These are phyloP conservation scores for Ceratobasidium sp. DNA, from an alignment of 1,284 basidiomycete species.

Conservation along the genomic window DNA sequence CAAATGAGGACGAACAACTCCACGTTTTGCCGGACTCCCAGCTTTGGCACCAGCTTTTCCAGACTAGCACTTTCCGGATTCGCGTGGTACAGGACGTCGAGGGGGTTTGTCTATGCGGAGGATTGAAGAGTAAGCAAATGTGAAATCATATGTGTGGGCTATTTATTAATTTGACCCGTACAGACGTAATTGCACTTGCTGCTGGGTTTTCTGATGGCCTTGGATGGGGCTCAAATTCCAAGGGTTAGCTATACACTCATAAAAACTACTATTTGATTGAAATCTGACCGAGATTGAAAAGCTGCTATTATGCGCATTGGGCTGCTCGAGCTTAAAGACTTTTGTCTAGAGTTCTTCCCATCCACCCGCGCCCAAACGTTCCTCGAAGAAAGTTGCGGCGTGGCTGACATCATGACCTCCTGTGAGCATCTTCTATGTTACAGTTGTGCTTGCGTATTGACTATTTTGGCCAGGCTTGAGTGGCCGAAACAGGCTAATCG, in stretches of 20 bases:
- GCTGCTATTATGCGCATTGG: slow-evolving; percentile 68
- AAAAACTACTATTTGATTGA: background rate
- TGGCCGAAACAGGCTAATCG: slow-evolving; percentile 67
- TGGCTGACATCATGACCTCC: slow-evolving; percentile 69
- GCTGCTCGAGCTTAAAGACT: slow-evolving; percentile 63
- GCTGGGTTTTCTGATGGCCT: slow-evolving; percentile 63
- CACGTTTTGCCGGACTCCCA: slow-evolving; percentile 43
- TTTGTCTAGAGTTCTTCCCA: slow-evolving; percentile 69
- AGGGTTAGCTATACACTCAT: slow-evolving; percentile 55
- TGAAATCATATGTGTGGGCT: background rate
- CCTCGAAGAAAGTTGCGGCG: slow-evolving; percentile 67
- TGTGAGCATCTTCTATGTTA: slow-evolving; percentile 25
- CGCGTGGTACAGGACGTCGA: slow-evolving; percentile 60
- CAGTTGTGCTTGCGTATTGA: background rate
- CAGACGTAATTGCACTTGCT: slow-evolving; percentile 62
- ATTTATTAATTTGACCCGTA: background rate
- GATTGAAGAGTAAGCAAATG: slow-evolving; percentile 57
- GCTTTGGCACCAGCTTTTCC: slow-evolving; percentile 62
- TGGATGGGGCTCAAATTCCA: slow-evolving; percentile 62
- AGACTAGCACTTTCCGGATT: slow-evolving; percentile 60
- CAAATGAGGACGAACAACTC: slow-evolving; percentile 45
- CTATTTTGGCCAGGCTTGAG: slow-evolving; percentile 58
- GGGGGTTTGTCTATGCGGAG: slow-evolving; percentile 63
- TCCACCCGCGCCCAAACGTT: slow-evolving; percentile 64
- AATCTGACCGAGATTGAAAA: slow-evolving; percentile 17